Evolutionary conservation across 129 eudicot species (phyloP), one percentile per base, ranked within the genome.

Genomic region (Calendula officinalis): DNA sequence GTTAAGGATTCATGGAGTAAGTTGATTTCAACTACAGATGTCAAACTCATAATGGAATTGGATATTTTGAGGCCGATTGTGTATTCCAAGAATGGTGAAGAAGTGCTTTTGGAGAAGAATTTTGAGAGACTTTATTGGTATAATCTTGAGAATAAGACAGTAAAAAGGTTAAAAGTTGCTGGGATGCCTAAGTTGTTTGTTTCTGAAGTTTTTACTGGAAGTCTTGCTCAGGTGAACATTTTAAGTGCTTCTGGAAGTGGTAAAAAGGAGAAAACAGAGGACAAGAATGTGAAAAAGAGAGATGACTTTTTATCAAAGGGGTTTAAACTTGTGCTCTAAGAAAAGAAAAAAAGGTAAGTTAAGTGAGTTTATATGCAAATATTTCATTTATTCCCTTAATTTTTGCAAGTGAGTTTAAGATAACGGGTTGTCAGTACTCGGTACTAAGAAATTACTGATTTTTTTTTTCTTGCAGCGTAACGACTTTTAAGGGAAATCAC

Each of bases 251-350:
- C 73, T 27, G 61, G 37, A 17, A 55, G 50, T 43, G 66, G 48
- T 62, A 42, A 12, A 17, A 69, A 76, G 44, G 76, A 38, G 60
- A 45, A 56, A 47, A 40, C 2, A 1, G 75, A 75, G 49, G 13
- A 51, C 30, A 43, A 61, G 61, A 41, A 63, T 32, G 70, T 8
- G 1, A 74, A 12, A 16, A 74, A 74, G 38, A 57, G 17, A 66
- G 78, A 74, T 65, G 78, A 74, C 78, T 74, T 74, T 49, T 74
- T 74, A 61, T 74, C 78, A 7, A 66, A 74, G 30, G 78, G 78
- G 39, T 74, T 74, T 67, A 58, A 67, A 41, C 73, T 74, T 50
- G 78, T 74, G 60, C 54, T 74, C 33, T 74, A 43, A 74, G 52
- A 30, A 57, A 37, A 45, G 3, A 38, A 38, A 13, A 30, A 38